Evolutionary conservation across 2,329 filamentous ascomycete genomes (phyloP).

Genomic region (Cladophialophora psammophila): DNA sequence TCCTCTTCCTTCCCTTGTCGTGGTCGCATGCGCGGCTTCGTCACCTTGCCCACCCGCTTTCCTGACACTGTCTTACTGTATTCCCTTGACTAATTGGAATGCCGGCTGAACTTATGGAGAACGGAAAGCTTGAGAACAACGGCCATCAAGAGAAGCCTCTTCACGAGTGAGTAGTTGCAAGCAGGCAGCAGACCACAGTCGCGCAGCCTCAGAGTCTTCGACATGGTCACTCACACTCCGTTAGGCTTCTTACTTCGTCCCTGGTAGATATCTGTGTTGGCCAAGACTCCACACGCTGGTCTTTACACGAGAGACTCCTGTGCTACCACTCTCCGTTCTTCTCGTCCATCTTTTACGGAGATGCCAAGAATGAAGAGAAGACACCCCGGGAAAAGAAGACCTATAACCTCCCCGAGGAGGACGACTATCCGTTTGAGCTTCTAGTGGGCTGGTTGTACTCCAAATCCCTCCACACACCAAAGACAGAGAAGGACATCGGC

Average conservation of each 20-base stretch:
- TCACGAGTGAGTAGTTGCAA: conserved; percentile 48
- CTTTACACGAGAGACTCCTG: conserved; percentile 64
- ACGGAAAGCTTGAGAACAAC: conserved; percentile 26
- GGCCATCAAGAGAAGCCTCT: conserved; percentile 49
- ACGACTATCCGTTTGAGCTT: conserved; percentile 59
- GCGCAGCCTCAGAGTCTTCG: not conserved
- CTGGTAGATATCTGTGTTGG: conserved; percentile 66
- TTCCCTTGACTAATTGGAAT: conserved; percentile 4
- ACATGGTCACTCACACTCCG: conserved; percentile 7
- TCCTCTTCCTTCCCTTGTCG: not conserved
- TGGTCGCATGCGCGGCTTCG: conserved; percentile 1
- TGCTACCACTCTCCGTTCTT: conserved; percentile 63
- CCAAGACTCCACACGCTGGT: conserved; percentile 61
- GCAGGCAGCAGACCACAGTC: too few species aligned
- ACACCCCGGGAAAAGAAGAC: conserved; percentile 40
- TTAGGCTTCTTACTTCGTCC: conserved; percentile 60
- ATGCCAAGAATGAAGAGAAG: conserved; percentile 46
- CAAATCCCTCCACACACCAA: conserved; percentile 55
- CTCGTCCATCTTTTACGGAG: conserved; percentile 59
- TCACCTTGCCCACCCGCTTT: conserved; percentile 1
- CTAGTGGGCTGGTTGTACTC: conserved; percentile 64
- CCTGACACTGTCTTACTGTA: not conserved
- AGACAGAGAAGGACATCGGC: conserved; percentile 59
- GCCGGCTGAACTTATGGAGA: conserved; percentile 33
- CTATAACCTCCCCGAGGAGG: conserved; percentile 61